Evolutionary conservation across 164 flowering plant species (phyloP), one percentile per base, ranked within the genome.

Genomic region (Chimonanthus praecox): DNA sequence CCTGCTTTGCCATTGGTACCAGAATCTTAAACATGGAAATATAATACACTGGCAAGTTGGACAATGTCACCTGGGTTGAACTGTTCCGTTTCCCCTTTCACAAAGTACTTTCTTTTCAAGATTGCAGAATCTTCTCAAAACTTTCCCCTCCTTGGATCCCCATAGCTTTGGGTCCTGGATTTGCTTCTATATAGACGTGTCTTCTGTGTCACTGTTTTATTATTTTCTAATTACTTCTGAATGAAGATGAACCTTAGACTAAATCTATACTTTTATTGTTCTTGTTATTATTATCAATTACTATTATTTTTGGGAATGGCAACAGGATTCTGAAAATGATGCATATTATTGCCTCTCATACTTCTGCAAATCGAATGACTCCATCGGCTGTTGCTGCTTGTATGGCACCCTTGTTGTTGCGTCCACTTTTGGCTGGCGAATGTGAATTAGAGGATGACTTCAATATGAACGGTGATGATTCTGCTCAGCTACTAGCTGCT

Each of bases 351-450:
- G 82, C 97, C 68, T 80, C 87, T 77, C 94, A 92, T 82, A 79
- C 95, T 74, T 87, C 89, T 77, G 99, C 87, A 76, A 96, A 96
- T 80, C 87, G 97, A 70, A 96, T 96, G 98, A 88, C 88, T 73
- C 79, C 97, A 50, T 89, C 97, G 69, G 98, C 99, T 73, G 99
- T 96, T 82, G 99, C 99, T 80, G 97, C 98, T 75, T 96, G 99
- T 83, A 96, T 96, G 99, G 97, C 99, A 67, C 99, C 99, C 67
- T 84, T 96, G 79, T 90, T 96, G 62, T 76, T 96, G 70, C 92
- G 98, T 10, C 99, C 99, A 78, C 89, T 96, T 71, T 81, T 96
- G 78, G 92, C 98, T 74, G 98, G 99, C 71, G 98, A 96, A 87
- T 96, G 99, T 84, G 97, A 96, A 77, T 70, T 88, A 75, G 99